Evolutionary conservation across 768 basidiomycete genomes (phyloP), one percentile per base, ranked within the genome.

Genomic region (Tephrocybe sp.): DNA sequence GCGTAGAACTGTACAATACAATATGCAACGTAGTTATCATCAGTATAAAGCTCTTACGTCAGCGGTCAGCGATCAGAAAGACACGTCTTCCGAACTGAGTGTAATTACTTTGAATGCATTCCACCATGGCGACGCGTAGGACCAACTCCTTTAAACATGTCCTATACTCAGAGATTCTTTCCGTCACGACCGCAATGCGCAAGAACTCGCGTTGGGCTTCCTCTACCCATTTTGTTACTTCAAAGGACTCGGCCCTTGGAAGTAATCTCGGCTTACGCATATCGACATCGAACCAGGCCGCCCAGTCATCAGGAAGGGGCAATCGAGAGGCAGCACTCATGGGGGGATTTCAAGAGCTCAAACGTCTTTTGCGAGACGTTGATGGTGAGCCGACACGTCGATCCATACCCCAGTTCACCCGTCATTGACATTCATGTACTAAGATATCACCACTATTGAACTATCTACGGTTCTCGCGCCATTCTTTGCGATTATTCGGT

Each of bases 181-280:
- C 90, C 14, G 91, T 98, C 58, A 97, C 93, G 32, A 89, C 91
- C 2, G 80, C 84, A 16, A 98, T 99, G 95, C 89, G 96, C 67
- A 92, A 94, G 75, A 98, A 98, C 71, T 93, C 95, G 40, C 83
- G 97, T 39, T 98, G 96, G 96, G 89, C 95, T 14, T 83, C 89
- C 11, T 80, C 80, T 39, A 79, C 79, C 22, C 80, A 84, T 61
- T 80, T 79, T 20, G 75, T 82, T 60, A 75, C 77, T 47, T 70
- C 80, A 44, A 76, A 81, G 56, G 87, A 87, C 61, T 79, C 84
- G 16, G 78, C 82, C 2, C 70, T 92, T 35, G 87, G 87, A 41
- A 85, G 76, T 61, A 86, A 84, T 60, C 79, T 89, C 36, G 89
- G 89, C 23, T 78, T 90, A 39, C 76, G 87, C 44, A 78, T 87